phyloP scores from a whole-genome alignment of 208 protist species.

The Herpetomonas tarakana region DNA sequence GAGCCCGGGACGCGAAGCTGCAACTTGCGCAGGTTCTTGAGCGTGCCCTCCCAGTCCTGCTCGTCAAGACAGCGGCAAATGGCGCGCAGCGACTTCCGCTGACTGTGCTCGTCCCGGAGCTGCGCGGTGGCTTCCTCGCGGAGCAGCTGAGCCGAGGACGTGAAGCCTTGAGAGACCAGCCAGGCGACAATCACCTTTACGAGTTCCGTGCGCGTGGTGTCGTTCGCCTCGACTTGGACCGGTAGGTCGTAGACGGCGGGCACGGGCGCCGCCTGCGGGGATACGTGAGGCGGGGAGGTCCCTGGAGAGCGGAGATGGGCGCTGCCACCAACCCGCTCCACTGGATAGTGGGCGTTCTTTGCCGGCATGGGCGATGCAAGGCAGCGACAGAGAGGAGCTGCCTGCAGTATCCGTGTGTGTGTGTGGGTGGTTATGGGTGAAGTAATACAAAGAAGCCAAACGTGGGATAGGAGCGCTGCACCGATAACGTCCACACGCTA shows the following conservation, averaged over 20 bases:
- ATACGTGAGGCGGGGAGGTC: no score
- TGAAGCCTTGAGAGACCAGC: constrained; percentile 70
- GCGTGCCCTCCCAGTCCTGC: constrained; percentile 69
- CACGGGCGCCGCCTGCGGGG: not conserved
- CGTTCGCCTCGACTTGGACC: constrained; percentile 60
- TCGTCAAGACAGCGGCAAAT: constrained; percentile 71
- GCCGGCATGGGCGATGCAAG: no score
- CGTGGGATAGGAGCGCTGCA: no score
- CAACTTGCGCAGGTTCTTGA: constrained; percentile 61
- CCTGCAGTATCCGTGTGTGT: no score
- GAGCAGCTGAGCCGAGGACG: constrained; percentile 76
- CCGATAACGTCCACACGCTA: no score
- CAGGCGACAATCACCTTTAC: constrained; percentile 69
- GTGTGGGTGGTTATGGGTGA: no score
- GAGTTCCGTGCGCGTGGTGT: constrained; percentile 61
- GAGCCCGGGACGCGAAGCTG: constrained; percentile 15
- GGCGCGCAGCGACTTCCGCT: constrained; percentile 65
- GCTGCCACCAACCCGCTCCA: no score
- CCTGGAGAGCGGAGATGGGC: constrained; percentile 10
- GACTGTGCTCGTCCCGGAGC: constrained; percentile 60
- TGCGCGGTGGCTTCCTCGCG: constrained; percentile 75
- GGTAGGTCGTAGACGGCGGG: constrained; percentile 21
- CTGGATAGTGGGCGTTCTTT: no score
- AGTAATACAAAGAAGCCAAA: no score
- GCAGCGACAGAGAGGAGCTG: no score